A percentile compares a stretch with the other conserved stretches of the same genome.
phyloP scores from a whole-genome alignment of 139 green algal genomes.

The Chlamydomonas urium region DNA sequence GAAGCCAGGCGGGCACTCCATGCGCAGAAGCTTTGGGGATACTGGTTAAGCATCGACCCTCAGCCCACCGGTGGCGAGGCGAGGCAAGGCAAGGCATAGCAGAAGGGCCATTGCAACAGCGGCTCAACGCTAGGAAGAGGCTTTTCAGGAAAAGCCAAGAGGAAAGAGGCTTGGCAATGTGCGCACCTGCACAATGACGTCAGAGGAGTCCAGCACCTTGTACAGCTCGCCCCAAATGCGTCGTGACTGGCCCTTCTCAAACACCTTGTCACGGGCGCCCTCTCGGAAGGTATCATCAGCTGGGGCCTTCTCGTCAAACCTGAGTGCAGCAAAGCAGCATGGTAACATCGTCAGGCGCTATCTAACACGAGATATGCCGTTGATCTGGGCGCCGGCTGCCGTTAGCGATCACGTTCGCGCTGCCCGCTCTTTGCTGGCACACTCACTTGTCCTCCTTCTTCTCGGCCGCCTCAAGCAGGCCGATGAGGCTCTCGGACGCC shows the following conservation, averaged over 20 bases:
- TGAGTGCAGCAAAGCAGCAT: neutral
- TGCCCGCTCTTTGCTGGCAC: no score
- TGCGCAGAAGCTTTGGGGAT: slow-evolving; percentile 16
- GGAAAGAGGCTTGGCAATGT: no score
- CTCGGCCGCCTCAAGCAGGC: slow-evolving; percentile 37
- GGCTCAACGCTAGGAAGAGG: no score
- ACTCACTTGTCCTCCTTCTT: slow-evolving; percentile 22
- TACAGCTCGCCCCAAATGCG: slow-evolving; percentile 99
- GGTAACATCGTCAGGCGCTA: neutral
- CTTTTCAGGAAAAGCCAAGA: no score
- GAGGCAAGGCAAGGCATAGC: neutral
- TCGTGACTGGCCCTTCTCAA: slow-evolving; percentile 87
- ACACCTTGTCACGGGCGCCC: slow-evolving; percentile 9
- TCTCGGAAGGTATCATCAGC: slow-evolving; percentile 1
- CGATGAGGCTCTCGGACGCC: slow-evolving; percentile 57
- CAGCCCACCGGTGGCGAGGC: neutral
- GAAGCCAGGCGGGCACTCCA: slow-evolving; percentile 32
- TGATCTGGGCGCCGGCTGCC: no score
- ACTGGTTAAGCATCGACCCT: slow-evolving; percentile 15
- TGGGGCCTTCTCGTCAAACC: slow-evolving; percentile 23
- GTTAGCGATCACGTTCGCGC: no score
- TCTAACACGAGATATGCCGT: no score
- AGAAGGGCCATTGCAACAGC: no score
- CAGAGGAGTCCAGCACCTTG: slow-evolving; percentile 95
- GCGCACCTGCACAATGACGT: slow-evolving; percentile 92